Evolutionary conservation across 257 asterid genomes (phyloP).

Genomic region (Capsicum pubescens): DNA sequence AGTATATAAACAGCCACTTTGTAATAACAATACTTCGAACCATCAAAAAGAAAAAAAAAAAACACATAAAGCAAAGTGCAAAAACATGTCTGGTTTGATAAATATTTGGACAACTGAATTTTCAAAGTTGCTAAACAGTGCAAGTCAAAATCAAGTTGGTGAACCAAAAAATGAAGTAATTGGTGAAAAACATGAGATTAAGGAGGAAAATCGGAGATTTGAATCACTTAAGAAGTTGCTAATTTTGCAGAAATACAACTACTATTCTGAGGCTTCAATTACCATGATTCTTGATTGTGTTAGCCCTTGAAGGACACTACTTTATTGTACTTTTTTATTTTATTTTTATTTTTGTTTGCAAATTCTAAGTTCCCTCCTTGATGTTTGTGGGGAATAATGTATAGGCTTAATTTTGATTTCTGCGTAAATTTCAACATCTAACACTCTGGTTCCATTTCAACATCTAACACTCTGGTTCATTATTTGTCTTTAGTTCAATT

Average conservation of each 20-base stretch:
- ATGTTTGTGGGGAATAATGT: neutral
- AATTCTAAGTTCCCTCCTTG: neutral
- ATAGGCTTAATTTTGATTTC: neutral
- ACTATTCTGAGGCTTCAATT: neutral
- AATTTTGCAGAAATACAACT: neutral
- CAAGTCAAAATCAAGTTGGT: neutral
- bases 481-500: too few species aligned
- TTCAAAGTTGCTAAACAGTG: neutral
- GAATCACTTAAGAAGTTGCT: neutral
- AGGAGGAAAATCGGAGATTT: neutral
- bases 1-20: neutral
- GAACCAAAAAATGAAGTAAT: neutral
- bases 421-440: neutral
- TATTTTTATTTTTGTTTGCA: neutral
- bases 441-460: neutral
- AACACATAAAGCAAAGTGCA: neutral
- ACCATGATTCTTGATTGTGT: neutral
- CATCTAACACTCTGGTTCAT: neutral
- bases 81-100: slow-evolving; percentile 18
- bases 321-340: neutral
- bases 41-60: neutral
- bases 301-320: neutral
- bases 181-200: neutral
- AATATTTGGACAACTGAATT: slow-evolving; percentile 15
- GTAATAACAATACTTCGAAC: neutral